Evolutionary conservation across 2,329 filamentous ascomycete species (phyloP).

Genomic region (Pleomassaria siparia): DNA sequence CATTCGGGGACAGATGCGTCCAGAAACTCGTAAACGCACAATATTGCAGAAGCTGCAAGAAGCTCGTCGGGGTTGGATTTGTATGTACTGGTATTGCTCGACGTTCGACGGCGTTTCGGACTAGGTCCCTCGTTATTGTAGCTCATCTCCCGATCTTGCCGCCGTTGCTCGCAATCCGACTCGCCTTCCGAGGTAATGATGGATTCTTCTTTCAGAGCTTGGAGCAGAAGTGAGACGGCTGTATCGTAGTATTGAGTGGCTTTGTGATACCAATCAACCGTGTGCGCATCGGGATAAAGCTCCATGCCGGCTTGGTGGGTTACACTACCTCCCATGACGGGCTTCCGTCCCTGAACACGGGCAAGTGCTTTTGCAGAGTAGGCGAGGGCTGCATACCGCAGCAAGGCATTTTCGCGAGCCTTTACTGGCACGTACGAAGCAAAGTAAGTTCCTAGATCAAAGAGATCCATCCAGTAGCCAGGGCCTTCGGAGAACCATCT

Average conservation of each 20-base stretch:
- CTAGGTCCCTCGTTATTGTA: constrained; percentile 16
- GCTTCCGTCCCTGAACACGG: constrained; percentile 55
- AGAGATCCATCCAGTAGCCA: constrained; percentile 62
- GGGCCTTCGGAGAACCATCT: constrained; percentile 62
- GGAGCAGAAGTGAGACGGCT: constrained; percentile 53
- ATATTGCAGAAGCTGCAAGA: constrained; percentile 65
- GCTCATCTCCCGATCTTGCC: constrained; percentile 11
- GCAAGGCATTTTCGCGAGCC: constrained; percentile 53
- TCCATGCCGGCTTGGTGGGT: constrained; percentile 55
- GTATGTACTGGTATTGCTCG: constrained; percentile 40
- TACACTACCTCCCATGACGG: constrained; percentile 52
- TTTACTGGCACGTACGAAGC: constrained; percentile 61
- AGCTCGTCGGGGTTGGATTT: constrained; percentile 59
- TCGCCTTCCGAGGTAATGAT: constrained; percentile 29
- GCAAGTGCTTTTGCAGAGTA: constrained; percentile 64
- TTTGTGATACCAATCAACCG: constrained; percentile 62
- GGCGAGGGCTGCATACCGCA: constrained; percentile 59
- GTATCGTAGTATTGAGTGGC: constrained; percentile 63
- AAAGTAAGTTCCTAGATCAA: constrained; percentile 61
- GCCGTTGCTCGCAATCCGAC: constrained; percentile 26
- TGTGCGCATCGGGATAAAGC: constrained; percentile 49
- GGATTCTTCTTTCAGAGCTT: constrained; percentile 38
- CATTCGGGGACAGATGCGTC: constrained; percentile 65
- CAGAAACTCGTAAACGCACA: constrained; percentile 69
- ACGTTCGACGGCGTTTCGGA: constrained; percentile 47